Base-by-base conservation (phyloP, 2,329 filamentous ascomycete species). In the Diaporthe australafricana region DNA sequence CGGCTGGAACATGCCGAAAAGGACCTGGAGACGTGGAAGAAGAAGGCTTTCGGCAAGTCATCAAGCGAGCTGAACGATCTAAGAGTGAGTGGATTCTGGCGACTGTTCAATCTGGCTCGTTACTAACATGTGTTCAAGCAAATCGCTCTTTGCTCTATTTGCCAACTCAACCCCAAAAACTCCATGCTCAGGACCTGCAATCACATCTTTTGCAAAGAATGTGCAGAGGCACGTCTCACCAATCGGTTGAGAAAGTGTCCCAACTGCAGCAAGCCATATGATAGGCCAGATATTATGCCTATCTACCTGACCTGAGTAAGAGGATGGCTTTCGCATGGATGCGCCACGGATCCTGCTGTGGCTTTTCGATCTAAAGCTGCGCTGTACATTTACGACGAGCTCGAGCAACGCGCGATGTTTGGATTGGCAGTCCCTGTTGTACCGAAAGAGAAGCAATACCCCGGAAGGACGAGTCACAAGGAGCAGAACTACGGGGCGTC, bases 161-260 rank as follows among this genome's bases (percentile, higher is more conserved):
- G 97, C 84, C 94, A 94, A 76, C 92, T 91, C 78, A 94, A 96
- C 76, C 95, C 98, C 85, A 98, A 98, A 83, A 94, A 98, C 79
- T 97, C 95, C 0, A 93, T 92, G 12, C 89, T 99, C 81, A 97
- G 96, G 84, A 95, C 94, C 0, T 99, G 96, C 81, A 96, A 96
- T 1, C 96, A 99, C 81, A 90, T 97, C 62, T 98, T 98, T 82
- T 99, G 96, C 87, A 92, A 92, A 79, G 88, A 91, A 60, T 99
- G 96, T 80, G 93, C 98, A 30, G 94, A 98, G 75, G 93, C 97
- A 78, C 92, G 96, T 71, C 91, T 98, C 74, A 91, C 90, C 56
- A 97, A 96, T 78, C 93, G 96, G 45, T 95, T 96, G 84, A 90
- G 96, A 76, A 98, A 98, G 82, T 99, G 96, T 79, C 96, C 96